Conservation (phyloP, 2,329 filamentous ascomycete genomes). For the Nothopassalora personata region DNA sequence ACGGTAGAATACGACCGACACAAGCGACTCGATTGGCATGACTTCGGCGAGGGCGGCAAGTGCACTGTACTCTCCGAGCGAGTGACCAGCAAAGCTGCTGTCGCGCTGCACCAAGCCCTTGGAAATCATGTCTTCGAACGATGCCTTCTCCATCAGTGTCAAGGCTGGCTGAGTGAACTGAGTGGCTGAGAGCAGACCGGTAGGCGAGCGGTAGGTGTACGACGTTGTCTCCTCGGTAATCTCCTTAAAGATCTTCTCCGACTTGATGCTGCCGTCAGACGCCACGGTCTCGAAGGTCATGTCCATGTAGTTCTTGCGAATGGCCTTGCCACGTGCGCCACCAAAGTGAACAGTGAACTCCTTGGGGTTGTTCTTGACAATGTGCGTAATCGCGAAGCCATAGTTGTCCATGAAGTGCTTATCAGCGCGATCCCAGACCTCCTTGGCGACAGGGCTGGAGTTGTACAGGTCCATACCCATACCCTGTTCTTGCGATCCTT, state of each 20-base stretch:
- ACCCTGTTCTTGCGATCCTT: conserved; percentile 96
- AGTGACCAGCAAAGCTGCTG: conserved; percentile 97
- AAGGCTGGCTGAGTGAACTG: conserved; percentile 97
- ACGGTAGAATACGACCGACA: conserved; percentile 98
- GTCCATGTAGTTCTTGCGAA: conserved; percentile 98
- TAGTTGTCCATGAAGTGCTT: conserved; percentile 99
- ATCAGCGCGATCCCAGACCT: conserved; percentile 96
- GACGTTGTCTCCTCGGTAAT: conserved; percentile 87
- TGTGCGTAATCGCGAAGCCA: conserved; percentile 98
- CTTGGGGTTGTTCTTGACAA: conserved; percentile 99
- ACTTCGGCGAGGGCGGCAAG: conserved; percentile 94
- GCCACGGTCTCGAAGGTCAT: conserved; percentile 99
- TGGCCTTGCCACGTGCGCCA: conserved; percentile 91
- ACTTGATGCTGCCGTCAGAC: conserved; percentile 86
- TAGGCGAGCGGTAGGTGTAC: conserved; percentile 95
- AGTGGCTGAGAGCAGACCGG: conserved; percentile 88
- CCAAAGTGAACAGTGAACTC: conserved; percentile 98
- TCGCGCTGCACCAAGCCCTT: conserved; percentile 94
- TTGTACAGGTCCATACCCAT: conserved; percentile 99
- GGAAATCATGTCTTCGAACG: conserved; percentile 96
- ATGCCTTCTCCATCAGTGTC: conserved; percentile 99
- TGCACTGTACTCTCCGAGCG: conserved; percentile 95
- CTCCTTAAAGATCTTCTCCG: conserved; percentile 99
- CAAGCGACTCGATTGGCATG: conserved; percentile 98
- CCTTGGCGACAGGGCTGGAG: conserved; percentile 88